Conservation (phyloP, 371 early-diverging fungal species). For the Syncephalastrum monosporum region DNA sequence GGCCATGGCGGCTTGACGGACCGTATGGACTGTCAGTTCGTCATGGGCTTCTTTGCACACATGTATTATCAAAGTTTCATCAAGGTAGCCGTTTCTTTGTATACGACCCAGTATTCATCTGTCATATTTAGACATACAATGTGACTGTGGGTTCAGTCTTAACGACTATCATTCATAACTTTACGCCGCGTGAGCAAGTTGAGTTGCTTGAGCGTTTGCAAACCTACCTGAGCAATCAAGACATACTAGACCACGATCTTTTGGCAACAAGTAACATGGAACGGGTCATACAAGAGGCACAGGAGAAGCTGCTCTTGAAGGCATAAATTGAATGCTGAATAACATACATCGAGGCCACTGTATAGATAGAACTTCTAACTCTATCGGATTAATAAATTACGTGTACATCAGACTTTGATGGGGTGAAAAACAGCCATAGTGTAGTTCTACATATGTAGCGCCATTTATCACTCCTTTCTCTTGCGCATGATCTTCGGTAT, state of each 20-base stretch:
- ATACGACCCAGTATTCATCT: background rate
- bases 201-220: conserved; percentile 57
- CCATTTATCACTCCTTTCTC: too few species aligned
- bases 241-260: conserved; percentile 18
- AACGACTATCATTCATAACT: conserved; percentile 46
- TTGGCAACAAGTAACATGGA: conserved; percentile 11
- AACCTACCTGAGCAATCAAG: conserved; percentile 62
- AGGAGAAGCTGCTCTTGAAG: conserved; percentile 1
- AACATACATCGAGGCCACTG: too few species aligned
- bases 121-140: conserved; percentile 33
- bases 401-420: too few species aligned
- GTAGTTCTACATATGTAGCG: too few species aligned
- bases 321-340: too few species aligned
- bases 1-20: conserved; percentile 99
- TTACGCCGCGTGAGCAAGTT: conserved; percentile 54
- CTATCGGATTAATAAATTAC: too few species aligned
- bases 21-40: conserved; percentile 97
- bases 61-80: conserved; percentile 92
- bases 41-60: conserved; percentile 96
- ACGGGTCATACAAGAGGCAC: conserved; percentile 11
- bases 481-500: too few species aligned
- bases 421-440: too few species aligned
- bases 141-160: conserved; percentile 61
- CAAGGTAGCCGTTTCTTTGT: conserved; percentile 41
- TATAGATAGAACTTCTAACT: too few species aligned